Evolutionary conservation across 2,329 filamentous ascomycete species (phyloP).

Genomic region (Phaeosphaeria sp.): DNA sequence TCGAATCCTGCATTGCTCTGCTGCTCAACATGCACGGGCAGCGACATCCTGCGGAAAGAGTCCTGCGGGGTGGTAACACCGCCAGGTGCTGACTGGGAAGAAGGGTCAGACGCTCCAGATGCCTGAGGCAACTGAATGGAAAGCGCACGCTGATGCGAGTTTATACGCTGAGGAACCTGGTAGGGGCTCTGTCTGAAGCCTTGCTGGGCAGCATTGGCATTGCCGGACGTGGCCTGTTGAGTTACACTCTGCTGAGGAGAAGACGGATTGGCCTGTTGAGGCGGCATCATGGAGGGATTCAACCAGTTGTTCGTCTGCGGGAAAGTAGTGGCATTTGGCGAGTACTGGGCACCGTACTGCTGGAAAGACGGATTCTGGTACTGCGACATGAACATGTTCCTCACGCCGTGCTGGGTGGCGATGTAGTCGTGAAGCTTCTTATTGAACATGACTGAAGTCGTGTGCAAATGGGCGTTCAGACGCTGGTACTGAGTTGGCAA

Average conservation of each 20-base stretch:
- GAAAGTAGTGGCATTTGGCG: conserved; percentile 28
- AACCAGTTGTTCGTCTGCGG: conserved; percentile 33
- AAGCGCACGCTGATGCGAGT: conserved; percentile 51
- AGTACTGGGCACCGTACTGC: conserved; percentile 22
- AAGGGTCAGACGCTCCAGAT: conserved; percentile 35
- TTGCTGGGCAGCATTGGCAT: conserved; percentile 33
- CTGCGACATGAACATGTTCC: conserved; percentile 50
- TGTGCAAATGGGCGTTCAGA: conserved; percentile 68
- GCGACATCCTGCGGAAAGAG: conserved; percentile 51
- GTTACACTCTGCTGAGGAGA: conserved; percentile 26
- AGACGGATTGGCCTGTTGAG: conserved; percentile 39
- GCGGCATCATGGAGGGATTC: conserved; percentile 43
- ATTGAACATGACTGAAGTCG: conserved; percentile 66
- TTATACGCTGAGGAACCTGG: conserved; percentile 51
- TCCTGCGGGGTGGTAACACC: conserved; percentile 25
- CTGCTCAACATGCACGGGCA: conserved; percentile 46
- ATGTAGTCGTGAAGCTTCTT: conserved; percentile 66
- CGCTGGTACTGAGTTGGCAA: conserved; percentile 70
- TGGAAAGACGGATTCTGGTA: conserved; percentile 28
- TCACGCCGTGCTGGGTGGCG: conserved; percentile 63
- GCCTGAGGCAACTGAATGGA: conserved; percentile 54
- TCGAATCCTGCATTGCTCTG: conserved; percentile 19
- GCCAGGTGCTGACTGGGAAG: conserved; percentile 23
- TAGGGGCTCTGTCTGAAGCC: conserved; percentile 54
- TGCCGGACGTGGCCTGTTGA: conserved; percentile 26